Evolutionary conservation across 768 basidiomycete genomes (phyloP), one percentile per base, ranked within the genome.

Genomic region (Antrodiella citrinella): DNA sequence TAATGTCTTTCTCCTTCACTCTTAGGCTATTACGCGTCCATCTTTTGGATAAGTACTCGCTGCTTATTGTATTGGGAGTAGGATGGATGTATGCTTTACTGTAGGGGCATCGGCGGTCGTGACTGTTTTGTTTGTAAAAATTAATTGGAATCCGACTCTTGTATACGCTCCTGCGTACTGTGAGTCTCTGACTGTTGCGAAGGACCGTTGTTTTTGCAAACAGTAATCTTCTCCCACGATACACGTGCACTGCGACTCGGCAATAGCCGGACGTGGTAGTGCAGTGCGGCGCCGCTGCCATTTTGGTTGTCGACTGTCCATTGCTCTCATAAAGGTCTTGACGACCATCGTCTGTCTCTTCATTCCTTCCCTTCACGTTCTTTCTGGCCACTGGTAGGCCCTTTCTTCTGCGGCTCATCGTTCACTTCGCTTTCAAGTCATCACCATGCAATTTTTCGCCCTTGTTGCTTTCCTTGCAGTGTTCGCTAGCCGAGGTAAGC

Each of bases 401-500:
- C 49, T 54, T 44, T 50, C 57, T 43, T 4, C 54, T 41, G 53
- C 47, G 53, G 53, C 52, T 61, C 51, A 51, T 61, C 51, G 48
- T 50, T 57, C 51, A 51, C 53, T 48, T 48, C 55, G 49, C 51
- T 25, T 41, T 45, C 50, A 41, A 40, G 47, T 35, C 49, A 22
- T 44, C 22, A 38, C 42, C 43, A 67, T 67, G 67, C 60, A 52
- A 54, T 53, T 53, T 26, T 50, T 62, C 23, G 7, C 58, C 50
- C 55, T 61, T 54, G 42, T 69, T 54, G 62, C 71, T 43, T 57
- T 77, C 49, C 57, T 65, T 48, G 65, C 66, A 58, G 71, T 83
- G 49, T 51, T 58, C 68, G 79, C 77, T 62, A 72, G 78, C 56
- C 80, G 73, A 79, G 80, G 84, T 81, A 58, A 41, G 57, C 48